Base-by-base conservation (phyloP, 345 rosid genomes). In the Moricandia arvensis region DNA sequence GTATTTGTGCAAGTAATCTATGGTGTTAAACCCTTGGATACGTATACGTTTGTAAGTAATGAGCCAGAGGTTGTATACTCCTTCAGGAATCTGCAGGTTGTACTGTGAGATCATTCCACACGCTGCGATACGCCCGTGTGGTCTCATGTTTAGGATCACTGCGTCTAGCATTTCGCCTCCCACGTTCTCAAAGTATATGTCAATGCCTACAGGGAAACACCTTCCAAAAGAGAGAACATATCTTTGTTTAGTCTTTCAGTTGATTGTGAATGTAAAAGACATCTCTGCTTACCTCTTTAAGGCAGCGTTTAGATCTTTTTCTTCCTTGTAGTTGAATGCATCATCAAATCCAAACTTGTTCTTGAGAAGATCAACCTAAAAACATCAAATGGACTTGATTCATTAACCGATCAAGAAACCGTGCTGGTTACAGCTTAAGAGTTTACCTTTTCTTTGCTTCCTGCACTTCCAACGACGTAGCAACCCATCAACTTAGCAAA, bases 241-340 rank as follows among this genome's bases (percentile, higher is more conserved):
- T 35, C 41, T 35, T 35, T 37, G 38, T 29, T 57, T 69, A 24
- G 24, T 45, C 8, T 27, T 26, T 13, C 38, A 49, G 30, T 49
- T 15, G 73, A 5, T 57, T 3, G 13, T n/a, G 53, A 55, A 66
- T 11, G 16, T 12, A 41, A 24, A 74, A 66, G 18, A 45, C 2
- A 18, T 60, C 24, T 21, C 24, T 2, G 62, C 65, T 69, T 17
- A 78, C 92, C 82, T 85, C 69, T 85, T 83, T 29, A 89, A 35
- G 18, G 91, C 74, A 55, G 80, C 84, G 53, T 66, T 57, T 11
- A 85, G 38, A 63, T 89, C 85, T 4, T 54, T 62, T 59, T 83
- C 89, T 55, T 87, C 86, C 67, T 84, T 87, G 37, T 89, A 87
- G 72, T 87, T 87, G 84, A 87, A 88, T 17, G 93, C 93, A 26